Conservation (phyloP, 2,329 filamentous ascomycete species). For the Aspergillus pseudoglaucus region DNA sequence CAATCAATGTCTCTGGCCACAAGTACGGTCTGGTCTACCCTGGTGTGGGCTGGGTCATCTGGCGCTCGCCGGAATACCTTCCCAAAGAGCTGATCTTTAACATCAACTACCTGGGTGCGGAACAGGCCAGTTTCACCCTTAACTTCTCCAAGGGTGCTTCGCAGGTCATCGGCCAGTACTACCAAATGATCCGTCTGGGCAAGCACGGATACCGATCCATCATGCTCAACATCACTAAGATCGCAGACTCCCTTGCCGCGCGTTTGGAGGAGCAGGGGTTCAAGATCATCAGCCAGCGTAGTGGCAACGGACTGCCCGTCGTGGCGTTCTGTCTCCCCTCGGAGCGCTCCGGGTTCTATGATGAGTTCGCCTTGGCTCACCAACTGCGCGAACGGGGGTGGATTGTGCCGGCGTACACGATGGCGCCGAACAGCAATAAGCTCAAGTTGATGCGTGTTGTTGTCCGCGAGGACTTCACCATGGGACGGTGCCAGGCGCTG, state of each 20-base stretch:
- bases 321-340: slow-evolving; percentile 77
- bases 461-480: slow-evolving; percentile 85
- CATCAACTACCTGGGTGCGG: slow-evolving; percentile 96
- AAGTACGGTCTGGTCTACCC: slow-evolving; percentile 80
- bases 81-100: slow-evolving; percentile 95
- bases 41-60: slow-evolving; percentile 89
- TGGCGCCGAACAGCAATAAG: slow-evolving; percentile 78
- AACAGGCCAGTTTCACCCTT: slow-evolving; percentile 91
- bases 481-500: slow-evolving; percentile 71
- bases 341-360: slow-evolving; percentile 52
- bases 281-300: slow-evolving; percentile 76
- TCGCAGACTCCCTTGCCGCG: slow-evolving; percentile 75
- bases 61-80: slow-evolving; percentile 74
- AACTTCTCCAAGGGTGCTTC: slow-evolving; percentile 96
- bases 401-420: slow-evolving; percentile 94
- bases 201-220: slow-evolving; percentile 88
- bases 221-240: slow-evolving; percentile 89
- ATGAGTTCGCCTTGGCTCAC: slow-evolving; percentile 75
- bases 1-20: slow-evolving; percentile 91
- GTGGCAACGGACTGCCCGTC: slow-evolving; percentile 73
- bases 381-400: slow-evolving; percentile 80
- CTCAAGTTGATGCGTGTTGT: slow-evolving; percentile 91
- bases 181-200: slow-evolving; percentile 90
- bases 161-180: slow-evolving; percentile 95
- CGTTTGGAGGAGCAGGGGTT: slow-evolving; percentile 71